Percentiles rank a stretch among this genome's conserved stretches.
Evolutionary conservation across 148 eudicot species (phyloP).

Genomic region (Fagopyrum tataricum): DNA sequence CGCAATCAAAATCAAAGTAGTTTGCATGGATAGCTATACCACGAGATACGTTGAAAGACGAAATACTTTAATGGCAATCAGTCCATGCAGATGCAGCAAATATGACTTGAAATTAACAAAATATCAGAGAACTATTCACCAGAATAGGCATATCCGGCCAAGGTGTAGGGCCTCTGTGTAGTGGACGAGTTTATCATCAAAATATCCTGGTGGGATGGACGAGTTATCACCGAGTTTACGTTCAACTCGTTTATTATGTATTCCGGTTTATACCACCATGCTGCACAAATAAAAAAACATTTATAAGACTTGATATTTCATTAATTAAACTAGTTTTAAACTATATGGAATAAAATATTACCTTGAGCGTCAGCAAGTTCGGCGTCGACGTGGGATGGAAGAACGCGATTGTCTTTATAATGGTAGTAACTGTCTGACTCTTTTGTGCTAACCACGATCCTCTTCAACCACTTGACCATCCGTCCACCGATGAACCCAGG

Average conservation of each 20-base stretch:
- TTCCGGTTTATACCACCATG: slow-evolving; percentile 97
- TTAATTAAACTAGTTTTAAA: no score
- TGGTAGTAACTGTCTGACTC: slow-evolving; percentile 79
- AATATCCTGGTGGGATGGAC: slow-evolving; percentile 80
- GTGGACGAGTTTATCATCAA: slow-evolving; percentile 71
- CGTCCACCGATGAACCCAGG: slow-evolving; percentile 89
- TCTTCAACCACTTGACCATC: slow-evolving; percentile 88
- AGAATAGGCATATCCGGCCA: slow-evolving; percentile 79
- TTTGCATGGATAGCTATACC: not conserved
- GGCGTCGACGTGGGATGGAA: slow-evolving; percentile 82
- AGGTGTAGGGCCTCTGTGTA: slow-evolving; percentile 72
- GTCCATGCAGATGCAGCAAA: no score
- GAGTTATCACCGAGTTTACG: slow-evolving; percentile 84
- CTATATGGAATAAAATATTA: slow-evolving; percentile 13
- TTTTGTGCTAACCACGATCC: slow-evolving; percentile 51
- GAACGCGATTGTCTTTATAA: slow-evolving; percentile 68
- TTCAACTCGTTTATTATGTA: slow-evolving; percentile 91
- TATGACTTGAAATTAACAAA: not conserved
- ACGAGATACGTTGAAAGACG: no score
- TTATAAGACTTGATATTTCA: no score
- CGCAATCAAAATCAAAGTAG: no score
- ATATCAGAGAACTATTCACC: slow-evolving; percentile 32
- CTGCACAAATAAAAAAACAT: slow-evolving; percentile 31
- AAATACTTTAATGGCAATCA: no score
- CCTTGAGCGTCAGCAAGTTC: slow-evolving; percentile 87